Evolutionary conservation across 805 yeast genomes (phyloP).

Genomic region (Metschnikowia hibisci): DNA sequence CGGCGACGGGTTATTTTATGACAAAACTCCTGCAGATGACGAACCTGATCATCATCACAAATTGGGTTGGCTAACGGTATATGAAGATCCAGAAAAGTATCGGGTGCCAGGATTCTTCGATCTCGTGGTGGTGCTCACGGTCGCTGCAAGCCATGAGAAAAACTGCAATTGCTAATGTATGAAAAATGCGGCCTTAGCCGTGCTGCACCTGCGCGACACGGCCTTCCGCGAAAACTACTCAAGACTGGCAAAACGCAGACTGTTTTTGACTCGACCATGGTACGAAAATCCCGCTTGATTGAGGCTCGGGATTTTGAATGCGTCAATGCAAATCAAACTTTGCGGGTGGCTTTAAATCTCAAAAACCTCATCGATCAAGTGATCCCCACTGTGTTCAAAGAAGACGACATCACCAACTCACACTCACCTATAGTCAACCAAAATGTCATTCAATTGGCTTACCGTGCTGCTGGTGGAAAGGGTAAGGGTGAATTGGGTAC

Average conservation of each 20-base stretch:
- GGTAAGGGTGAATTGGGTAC: conserved; percentile 55
- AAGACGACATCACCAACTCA: conserved; percentile 46
- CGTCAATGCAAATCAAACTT: conserved; percentile 64
- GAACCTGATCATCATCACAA: conserved; percentile 52
- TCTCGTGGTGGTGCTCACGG: conserved; percentile 47
- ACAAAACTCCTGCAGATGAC: conserved; percentile 50
- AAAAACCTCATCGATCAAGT: conserved; percentile 68
- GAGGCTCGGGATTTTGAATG: conserved; percentile 14
- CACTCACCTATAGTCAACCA: conserved; percentile 59
- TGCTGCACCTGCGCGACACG: neutral
- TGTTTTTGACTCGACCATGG: no score
- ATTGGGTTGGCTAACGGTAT: conserved; percentile 63
- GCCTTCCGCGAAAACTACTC: neutral
- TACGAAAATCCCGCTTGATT: neutral
- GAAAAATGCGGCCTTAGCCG: neutral
- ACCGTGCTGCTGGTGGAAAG: conserved; percentile 76
- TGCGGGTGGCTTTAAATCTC: conserved; percentile 68
- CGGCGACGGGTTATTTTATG: conserved; percentile 52
- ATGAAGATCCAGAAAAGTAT: conserved; percentile 39
- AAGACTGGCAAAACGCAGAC: neutral
- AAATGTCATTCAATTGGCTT: conserved; percentile 55
- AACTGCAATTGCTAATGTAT: neutral
- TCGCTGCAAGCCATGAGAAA: conserved; percentile 47
- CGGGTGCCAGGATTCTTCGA: conserved; percentile 48
- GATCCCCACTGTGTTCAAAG: conserved; percentile 62